phyloP scores from a whole-genome alignment of 2,329 filamentous ascomycete genomes.

The Xylariaceae sp. region DNA sequence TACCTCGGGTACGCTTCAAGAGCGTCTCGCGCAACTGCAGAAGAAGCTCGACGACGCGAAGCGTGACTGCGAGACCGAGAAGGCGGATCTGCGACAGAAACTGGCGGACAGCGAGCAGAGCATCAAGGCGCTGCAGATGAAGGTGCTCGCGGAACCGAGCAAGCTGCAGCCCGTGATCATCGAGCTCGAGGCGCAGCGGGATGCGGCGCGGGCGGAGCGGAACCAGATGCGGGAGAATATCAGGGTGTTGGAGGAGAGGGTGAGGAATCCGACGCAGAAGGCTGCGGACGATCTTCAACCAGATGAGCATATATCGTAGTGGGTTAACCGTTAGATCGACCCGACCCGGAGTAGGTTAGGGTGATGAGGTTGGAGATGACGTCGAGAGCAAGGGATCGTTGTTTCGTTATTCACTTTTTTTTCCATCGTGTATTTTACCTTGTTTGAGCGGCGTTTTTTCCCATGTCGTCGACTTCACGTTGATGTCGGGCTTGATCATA shows the following conservation, averaged over 20 bases:
- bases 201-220: neutral
- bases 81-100: neutral
- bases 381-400: too few species aligned
- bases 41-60: neutral
- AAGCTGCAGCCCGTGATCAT: slow-evolving; percentile 4
- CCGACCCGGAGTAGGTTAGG: too few species aligned
- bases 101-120: neutral
- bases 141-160: slow-evolving; percentile 2
- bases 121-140: slow-evolving; percentile 5
- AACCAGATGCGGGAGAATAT: neutral
- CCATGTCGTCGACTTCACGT: too few species aligned
- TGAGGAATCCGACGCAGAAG: neutral
- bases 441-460: too few species aligned
- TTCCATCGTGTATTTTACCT: too few species aligned
- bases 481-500: too few species aligned
- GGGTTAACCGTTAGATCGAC: too few species aligned
- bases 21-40: neutral
- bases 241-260: neutral
- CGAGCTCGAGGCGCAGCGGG: slow-evolving; percentile 8
- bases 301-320: too few species aligned
- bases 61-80: neutral
- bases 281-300: too few species aligned
- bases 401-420: too few species aligned
- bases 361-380: too few species aligned
- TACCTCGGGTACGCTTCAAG: too few species aligned